Evolutionary conservation across 2,329 filamentous ascomycete species (phyloP).

Genomic region (Microcyclospora tardicrescens): DNA sequence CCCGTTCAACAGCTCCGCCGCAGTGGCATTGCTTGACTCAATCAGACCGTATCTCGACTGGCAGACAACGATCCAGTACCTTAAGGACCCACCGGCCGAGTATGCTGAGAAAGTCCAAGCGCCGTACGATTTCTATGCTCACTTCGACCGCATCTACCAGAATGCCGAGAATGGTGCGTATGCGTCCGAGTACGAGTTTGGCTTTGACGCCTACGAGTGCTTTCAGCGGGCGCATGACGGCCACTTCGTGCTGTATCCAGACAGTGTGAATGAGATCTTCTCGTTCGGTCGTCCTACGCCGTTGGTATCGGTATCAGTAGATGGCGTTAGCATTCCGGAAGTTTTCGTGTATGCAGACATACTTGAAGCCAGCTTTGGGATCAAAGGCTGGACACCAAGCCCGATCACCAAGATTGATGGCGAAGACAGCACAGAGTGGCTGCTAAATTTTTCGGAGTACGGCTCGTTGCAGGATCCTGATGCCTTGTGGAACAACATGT

Average conservation of each 20-base stretch:
- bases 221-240: slow-evolving; percentile 49
- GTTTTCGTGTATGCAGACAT: slow-evolving; percentile 42
- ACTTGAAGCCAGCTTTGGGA: slow-evolving; percentile 27
- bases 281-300: slow-evolving; percentile 36
- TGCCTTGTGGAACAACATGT: slow-evolving; percentile 42
- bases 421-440: slow-evolving; percentile 37
- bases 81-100: slow-evolving; percentile 34
- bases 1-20: slow-evolving; percentile 30
- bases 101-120: slow-evolving; percentile 34
- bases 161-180: slow-evolving; percentile 27
- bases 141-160: slow-evolving; percentile 25
- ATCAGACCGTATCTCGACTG: slow-evolving; percentile 34
- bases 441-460: slow-evolving; percentile 35
- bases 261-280: slow-evolving; percentile 40
- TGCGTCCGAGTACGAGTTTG: slow-evolving; percentile 32
- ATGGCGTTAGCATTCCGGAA: slow-evolving; percentile 46
- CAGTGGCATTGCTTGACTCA: slow-evolving; percentile 28
- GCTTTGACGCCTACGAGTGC: slow-evolving; percentile 39
- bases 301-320: slow-evolving; percentile 47
- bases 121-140: slow-evolving; percentile 29
- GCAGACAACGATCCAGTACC: slow-evolving; percentile 33
- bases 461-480: slow-evolving; percentile 44
- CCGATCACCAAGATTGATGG: slow-evolving; percentile 45
- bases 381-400: slow-evolving; percentile 32
- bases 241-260: slow-evolving; percentile 46